A percentile compares a stretch with the other conserved stretches of the same genome.
These are phyloP conservation scores for Leishmania mexicana DNA, from an alignment of 208 protist genomes.

Conservation along the genomic window DNA sequence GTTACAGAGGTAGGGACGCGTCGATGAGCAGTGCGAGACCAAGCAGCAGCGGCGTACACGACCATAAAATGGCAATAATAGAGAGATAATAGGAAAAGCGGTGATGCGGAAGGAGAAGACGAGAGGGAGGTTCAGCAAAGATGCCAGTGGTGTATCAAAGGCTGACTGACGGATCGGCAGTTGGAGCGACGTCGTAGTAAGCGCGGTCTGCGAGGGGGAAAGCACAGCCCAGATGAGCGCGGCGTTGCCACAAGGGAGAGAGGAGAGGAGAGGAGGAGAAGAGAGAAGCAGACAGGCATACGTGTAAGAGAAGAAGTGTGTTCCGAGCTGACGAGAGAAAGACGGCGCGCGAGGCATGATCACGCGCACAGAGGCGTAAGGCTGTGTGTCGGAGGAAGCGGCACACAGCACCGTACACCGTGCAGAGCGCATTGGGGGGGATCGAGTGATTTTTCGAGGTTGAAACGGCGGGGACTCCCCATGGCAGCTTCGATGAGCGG, in stretches of 20 bases:
- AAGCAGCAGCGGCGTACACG: not conserved
- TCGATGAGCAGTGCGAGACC: not conserved
- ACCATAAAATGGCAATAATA: not conserved
- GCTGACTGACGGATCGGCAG: not conserved
- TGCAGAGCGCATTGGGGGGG: not conserved
- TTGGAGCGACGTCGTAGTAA: not conserved
- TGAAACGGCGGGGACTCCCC: not conserved
- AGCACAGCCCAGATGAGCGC: not conserved
- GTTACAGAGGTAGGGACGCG: not conserved
- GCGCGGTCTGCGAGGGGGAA: not conserved
- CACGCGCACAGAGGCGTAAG: not conserved
- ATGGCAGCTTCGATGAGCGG: not conserved
- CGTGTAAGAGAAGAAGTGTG: not conserved
- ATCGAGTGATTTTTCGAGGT: not conserved
- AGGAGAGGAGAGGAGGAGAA: not conserved
- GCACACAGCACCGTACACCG: not conserved
- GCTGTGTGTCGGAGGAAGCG: not conserved
- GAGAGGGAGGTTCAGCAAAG: not conserved
- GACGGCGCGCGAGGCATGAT: not conserved
- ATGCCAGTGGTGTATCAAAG: not conserved
- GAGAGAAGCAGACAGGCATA: conserved; percentile 5
- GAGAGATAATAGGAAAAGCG: not conserved
- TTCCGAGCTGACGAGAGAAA: not conserved
- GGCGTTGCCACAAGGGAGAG: not conserved
- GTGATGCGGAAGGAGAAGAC: not conserved